Evolutionary conservation across 164 flowering plant genomes (phyloP).

Genomic region (Malania oleifera): DNA sequence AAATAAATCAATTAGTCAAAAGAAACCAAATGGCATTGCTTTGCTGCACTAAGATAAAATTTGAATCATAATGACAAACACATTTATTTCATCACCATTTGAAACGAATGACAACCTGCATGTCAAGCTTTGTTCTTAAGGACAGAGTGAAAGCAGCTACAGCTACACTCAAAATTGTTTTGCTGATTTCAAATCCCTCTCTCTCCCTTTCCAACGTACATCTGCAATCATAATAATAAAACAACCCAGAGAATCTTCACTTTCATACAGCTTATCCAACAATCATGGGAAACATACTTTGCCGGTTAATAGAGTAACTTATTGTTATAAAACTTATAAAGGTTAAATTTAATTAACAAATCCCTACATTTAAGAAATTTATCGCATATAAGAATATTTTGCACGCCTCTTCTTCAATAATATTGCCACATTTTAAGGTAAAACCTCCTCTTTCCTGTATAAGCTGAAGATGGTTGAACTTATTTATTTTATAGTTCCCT

Average conservation of each 20-base stretch:
- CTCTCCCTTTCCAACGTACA: slow-evolving; percentile 18
- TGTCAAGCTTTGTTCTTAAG: slow-evolving; percentile 25
- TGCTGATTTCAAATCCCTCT: slow-evolving; percentile 25
- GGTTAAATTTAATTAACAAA: too few species aligned
- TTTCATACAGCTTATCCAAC: background rate
- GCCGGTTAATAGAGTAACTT: too few species aligned
- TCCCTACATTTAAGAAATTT: too few species aligned
- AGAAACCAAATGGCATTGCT: background rate
- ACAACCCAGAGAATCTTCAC: slow-evolving; percentile 2
- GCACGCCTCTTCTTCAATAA: too few species aligned
- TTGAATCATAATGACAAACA: background rate
- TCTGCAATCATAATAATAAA: slow-evolving; percentile 23
- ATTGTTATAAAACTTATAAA: too few species aligned
- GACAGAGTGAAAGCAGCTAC: slow-evolving; percentile 52
- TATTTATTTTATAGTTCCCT: too few species aligned
- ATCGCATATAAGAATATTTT: too few species aligned
- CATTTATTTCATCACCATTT: background rate
- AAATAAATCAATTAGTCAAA: slow-evolving; percentile 11
- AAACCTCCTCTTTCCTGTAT: too few species aligned
- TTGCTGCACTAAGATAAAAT: background rate
- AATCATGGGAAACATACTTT: too few species aligned
- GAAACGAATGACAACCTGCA: slow-evolving; percentile 32
- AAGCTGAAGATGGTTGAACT: too few species aligned
- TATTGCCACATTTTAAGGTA: too few species aligned
- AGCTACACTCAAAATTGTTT: slow-evolving; percentile 24